Evolutionary conservation across 1,139 yeast species (phyloP).

Genomic region (Arxiozyma telluris): DNA sequence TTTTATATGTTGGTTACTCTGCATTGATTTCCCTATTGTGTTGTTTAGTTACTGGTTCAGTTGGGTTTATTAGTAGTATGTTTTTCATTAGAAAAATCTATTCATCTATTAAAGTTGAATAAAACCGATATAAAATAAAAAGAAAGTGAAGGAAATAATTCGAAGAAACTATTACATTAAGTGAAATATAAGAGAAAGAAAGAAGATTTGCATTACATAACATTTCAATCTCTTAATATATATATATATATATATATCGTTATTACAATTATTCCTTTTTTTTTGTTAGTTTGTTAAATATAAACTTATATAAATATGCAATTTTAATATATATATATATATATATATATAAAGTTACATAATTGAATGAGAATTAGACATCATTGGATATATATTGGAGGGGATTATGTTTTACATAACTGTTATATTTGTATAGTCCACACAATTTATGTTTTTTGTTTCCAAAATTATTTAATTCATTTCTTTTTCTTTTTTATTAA

Average conservation of each 20-base stretch:
- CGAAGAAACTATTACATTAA: too few species aligned
- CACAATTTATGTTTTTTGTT: background rate
- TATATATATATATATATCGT: too few species aligned
- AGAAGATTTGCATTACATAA: background rate
- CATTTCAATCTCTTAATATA: too few species aligned
- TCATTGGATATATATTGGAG: too few species aligned
- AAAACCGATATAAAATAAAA: background rate
- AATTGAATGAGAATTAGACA: background rate
- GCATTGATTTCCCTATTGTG: slow-evolving; percentile 58
- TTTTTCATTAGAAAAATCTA: slow-evolving; percentile 73
- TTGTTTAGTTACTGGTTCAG: slow-evolving; percentile 78
- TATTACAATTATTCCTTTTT: too few species aligned
- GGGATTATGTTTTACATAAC: background rate
- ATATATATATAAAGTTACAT: background rate
- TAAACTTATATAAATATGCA: too few species aligned
- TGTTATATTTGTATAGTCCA: too few species aligned
- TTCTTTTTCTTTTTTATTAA: too few species aligned
- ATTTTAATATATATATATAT: too few species aligned
- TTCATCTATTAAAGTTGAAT: slow-evolving; percentile 78
- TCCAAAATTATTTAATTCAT: too few species aligned
- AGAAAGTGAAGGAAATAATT: too few species aligned
- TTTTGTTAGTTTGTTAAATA: too few species aligned
- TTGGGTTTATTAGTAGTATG: slow-evolving; percentile 73
- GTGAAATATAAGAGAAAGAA: background rate
- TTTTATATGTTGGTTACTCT: slow-evolving; percentile 82